Evolutionary conservation across 176 grass and related monocot species (phyloP), one percentile per base, ranked within the genome.

Genomic region (Hordeum marinum): DNA sequence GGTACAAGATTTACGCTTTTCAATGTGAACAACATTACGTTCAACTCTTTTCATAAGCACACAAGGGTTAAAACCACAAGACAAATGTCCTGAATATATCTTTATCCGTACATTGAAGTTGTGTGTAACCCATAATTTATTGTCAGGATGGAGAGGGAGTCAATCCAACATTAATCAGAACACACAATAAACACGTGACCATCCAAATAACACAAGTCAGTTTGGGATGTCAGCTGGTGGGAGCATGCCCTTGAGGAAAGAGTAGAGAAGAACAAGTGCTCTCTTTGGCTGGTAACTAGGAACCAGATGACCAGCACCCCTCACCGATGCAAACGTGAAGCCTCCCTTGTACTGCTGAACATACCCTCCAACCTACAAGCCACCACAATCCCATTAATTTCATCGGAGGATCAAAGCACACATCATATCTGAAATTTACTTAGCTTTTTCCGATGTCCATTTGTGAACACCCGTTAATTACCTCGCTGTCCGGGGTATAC

Each of bases 301-400:
- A 11, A 94, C 89, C 31, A 39, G 18, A n/a, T 88, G 89, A 3
- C 84, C 92, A 36, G 92, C 80, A 82, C 84, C 84, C 25, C 84
- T 94, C 7, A 90, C 87, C 1, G 89, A 91, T 4, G 80, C 87
- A 11, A 92, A 46, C 9, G 69, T 83, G 77, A 92, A 82, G 15
- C 84, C 78, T 41, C 64, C 78, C 59, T 82, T 10, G 21, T 94
- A 89, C 18, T 87, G 75, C 6, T 77, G 83, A 27, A 86, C 55
- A 82, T 89, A 89, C 54, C 87, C 89, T 75, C 89, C 89, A 34
- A 94, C 86, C 87, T 94, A 32, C n/a, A 41, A 60, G 0, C 32
- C 11, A 77, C 29, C 70, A 29, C 2, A 27, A 39, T 1, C 21
- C 13, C 15, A 3, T 76, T 0, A 71, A 17, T 9, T 21, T 17